Conservation (phyloP, 176 grass and related monocot genomes). For the Aegilops bicornis region DNA sequence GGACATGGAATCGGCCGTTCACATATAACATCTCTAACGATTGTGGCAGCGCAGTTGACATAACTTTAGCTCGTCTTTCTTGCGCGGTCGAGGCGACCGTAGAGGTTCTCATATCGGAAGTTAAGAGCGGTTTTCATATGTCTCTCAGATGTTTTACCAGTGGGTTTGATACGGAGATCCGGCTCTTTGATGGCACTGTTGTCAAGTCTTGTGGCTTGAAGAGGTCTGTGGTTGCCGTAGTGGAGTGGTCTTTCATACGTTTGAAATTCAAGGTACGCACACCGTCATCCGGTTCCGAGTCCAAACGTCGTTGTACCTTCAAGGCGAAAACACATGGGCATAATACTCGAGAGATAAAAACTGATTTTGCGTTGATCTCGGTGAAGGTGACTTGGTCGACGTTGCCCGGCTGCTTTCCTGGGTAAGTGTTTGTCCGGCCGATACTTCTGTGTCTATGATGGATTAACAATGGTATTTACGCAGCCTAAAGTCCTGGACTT, state of each 20-base stretch:
- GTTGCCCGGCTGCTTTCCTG: not conserved
- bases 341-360: not conserved
- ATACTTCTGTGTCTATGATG: not conserved
- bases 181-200: not conserved
- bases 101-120: constrained; percentile 7
- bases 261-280: not conserved
- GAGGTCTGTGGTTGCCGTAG: not conserved
- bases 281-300: not conserved
- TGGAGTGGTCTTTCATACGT: not conserved
- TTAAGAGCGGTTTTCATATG: not conserved
- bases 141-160: not conserved
- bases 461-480: too few species aligned
- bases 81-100: not conserved
- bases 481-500: too few species aligned
- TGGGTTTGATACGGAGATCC: not conserved
- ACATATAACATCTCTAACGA: not conserved
- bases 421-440: not conserved
- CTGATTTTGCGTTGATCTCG: not conserved
- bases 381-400: not conserved
- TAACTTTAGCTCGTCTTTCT: not conserved
- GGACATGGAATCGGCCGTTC: not conserved
- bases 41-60: not conserved
- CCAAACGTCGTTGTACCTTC: not conserved
- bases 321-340: not conserved
- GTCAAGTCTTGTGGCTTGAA: not conserved